A percentile compares a stretch with the other conserved stretches of the same genome.
These are phyloP conservation scores for Vairimorpha necatrix DNA, from an alignment of 371 early-diverging fungal species.

Conservation along the genomic window DNA sequence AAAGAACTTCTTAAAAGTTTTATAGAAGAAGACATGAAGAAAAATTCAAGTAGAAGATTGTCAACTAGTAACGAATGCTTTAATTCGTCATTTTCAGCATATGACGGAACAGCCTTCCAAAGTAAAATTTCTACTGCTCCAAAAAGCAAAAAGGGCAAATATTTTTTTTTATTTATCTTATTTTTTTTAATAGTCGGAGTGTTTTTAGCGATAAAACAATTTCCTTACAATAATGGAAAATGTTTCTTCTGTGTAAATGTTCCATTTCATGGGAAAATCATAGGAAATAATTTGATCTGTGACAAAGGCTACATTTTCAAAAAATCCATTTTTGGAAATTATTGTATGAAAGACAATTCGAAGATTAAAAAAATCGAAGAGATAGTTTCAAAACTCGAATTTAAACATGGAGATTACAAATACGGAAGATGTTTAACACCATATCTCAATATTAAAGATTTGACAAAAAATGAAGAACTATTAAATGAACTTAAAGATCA, in stretches of 20 bases:
- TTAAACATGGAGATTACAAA: conserved; percentile 36
- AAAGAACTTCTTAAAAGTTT: conserved; percentile 1
- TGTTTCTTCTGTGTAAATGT: conserved; percentile 25
- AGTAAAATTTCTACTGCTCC: not conserved
- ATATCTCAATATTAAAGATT: not conserved
- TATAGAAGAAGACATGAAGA: not conserved
- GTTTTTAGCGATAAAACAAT: not conserved
- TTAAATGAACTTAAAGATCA: conserved; percentile 3
- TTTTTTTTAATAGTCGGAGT: not conserved
- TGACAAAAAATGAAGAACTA: conserved; percentile 25
- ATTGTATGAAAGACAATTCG: conserved; percentile 37
- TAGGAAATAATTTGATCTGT: conserved; percentile 26
- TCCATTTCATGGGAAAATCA: conserved; percentile 37
- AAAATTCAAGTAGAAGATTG: not conserved
- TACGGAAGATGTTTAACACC: conserved; percentile 20
- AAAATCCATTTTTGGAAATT: conserved; percentile 26
- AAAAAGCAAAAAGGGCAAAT: not conserved
- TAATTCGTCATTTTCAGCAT: not conserved
- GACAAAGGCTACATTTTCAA: conserved; percentile 41
- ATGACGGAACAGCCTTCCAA: not conserved
- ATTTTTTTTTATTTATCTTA: not conserved
- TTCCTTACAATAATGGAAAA: conserved; percentile 36
- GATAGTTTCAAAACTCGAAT: conserved; percentile 30
- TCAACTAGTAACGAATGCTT: not conserved
- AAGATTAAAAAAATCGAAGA: conserved; percentile 7